phyloP scores from a whole-genome alignment of 1,284 basidiomycete species.

The Amylostereum areolatum region DNA sequence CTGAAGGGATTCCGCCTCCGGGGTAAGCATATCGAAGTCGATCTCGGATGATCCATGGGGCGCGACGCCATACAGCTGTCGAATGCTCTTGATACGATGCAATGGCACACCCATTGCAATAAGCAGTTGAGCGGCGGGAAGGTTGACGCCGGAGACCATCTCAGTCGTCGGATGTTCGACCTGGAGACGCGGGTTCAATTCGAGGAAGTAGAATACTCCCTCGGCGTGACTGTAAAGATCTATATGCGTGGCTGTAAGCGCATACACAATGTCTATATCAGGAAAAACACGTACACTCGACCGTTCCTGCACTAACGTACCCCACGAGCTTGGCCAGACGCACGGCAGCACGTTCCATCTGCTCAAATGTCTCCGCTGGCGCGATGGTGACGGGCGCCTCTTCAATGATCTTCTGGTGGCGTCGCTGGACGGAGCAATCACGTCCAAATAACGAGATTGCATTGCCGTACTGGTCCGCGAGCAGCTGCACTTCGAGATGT shows the following conservation, averaged over 20 bases:
- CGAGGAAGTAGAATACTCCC: slow-evolving; percentile 95
- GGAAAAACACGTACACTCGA: slow-evolving; percentile 70
- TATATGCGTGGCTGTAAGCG: slow-evolving; percentile 19
- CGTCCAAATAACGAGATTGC: slow-evolving; percentile 99
- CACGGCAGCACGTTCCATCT: slow-evolving; percentile 99
- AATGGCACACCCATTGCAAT: slow-evolving; percentile 98
- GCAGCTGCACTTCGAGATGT: slow-evolving; percentile 96
- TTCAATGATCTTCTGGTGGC: slow-evolving; percentile 99
- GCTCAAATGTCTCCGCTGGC: slow-evolving; percentile 82
- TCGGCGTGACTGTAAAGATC: slow-evolving; percentile 95
- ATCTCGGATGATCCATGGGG: slow-evolving; percentile 86
- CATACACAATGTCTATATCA: too few species aligned
- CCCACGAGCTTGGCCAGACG: slow-evolving; percentile 97
- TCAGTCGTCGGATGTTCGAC: slow-evolving; percentile 99
- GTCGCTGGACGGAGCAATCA: slow-evolving; percentile 98
- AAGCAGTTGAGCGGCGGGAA: slow-evolving; percentile 96
- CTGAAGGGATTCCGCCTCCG: slow-evolving; percentile 83
- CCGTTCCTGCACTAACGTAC: slow-evolving; percentile 98
- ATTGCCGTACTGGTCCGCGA: slow-evolving; percentile 99
- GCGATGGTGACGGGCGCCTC: slow-evolving; percentile 99
- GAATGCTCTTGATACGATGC: slow-evolving; percentile 94
- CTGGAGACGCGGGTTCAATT: slow-evolving; percentile 98
- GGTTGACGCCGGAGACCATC: slow-evolving; percentile 98
- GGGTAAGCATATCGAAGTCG: slow-evolving; percentile 93
- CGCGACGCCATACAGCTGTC: slow-evolving; percentile 91